Conservation (phyloP, 768 basidiomycete genomes). For the Phanerochaete carnosa region DNA sequence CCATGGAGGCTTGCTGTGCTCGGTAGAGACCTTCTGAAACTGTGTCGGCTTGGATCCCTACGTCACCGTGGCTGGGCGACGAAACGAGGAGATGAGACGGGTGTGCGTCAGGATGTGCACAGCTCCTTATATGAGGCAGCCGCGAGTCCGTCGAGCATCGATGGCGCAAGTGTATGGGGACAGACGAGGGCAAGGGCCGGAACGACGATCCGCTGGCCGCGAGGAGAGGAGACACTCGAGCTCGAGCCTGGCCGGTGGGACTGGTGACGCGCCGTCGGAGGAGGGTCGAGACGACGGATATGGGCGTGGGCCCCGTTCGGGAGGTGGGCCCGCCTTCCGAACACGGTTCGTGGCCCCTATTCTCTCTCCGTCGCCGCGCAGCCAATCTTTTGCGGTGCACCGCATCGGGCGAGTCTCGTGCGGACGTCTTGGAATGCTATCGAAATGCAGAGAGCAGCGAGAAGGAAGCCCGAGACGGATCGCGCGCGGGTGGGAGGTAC, state of each 20-base stretch:
- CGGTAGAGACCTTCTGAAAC: too few species aligned
- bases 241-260: neutral
- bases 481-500: too few species aligned
- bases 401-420: too few species aligned
- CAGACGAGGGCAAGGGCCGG: neutral
- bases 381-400: neutral
- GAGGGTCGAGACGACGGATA: neutral
- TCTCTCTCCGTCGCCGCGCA: neutral
- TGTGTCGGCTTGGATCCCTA: neutral
- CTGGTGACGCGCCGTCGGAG: neutral
- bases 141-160: neutral
- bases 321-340: conserved; percentile 3
- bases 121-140: neutral
- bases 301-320: neutral
- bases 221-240: too few species aligned
- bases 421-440: too few species aligned
- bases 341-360: neutral
- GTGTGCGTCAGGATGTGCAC: neutral
- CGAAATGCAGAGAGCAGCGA: too few species aligned
- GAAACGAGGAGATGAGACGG: too few species aligned
- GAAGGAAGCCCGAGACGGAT: too few species aligned
- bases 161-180: neutral
- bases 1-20: conserved; percentile 35
- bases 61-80: neutral
- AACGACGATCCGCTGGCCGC: neutral